Base-by-base conservation (phyloP, 441 rosid species). In the Viola pubescens region DNA sequence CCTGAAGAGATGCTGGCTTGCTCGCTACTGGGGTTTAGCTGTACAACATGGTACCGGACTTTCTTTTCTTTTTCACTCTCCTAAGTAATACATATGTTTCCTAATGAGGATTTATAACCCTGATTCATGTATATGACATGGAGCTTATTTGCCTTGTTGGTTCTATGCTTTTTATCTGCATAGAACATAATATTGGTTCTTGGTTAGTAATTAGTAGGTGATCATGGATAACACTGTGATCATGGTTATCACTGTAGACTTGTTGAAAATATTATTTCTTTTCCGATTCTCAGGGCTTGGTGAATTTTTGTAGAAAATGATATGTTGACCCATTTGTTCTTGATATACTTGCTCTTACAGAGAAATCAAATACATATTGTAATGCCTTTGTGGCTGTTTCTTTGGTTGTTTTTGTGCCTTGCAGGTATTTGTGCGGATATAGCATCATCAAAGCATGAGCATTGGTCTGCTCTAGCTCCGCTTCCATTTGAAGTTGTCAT, bases 1-100 rank as follows among this genome's bases (percentile, higher is more conserved):
- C 65, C 68, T 94, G 75, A 94, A 88, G 94, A 87, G 98, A 76
- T 94, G 99, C 61, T 94, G 99, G 99, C 99, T 94, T 72, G 92
- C 98, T 54, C 90, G 97, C 56, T 85, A 87, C 70, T 94, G 99
- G 98, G 88, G 89, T 58, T 81, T 94, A 63, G 96, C 96, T 66
- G 92, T 84, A 38, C 77, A 83, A 51, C 89, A 87, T 74, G 98
- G 98, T 94, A 84, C 73, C 65, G 14, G 53, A 57, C 61, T 56
- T 69, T 14, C 61, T 6, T 57, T 51, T 59, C 37, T 6, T 60
- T 37, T 60, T 62, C 44, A 53, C 52, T 10, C 41, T 16, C 16
- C 48, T 43, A 51, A 40, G 43, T 26, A 26, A 26, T 26, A 26
- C 34, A 26, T 26, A 26, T 26, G 34, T 26, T 26, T 26, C 34